Base-by-base conservation (phyloP, 371 early-diverging fungal genomes). In the Actinomucor elegans region DNA sequence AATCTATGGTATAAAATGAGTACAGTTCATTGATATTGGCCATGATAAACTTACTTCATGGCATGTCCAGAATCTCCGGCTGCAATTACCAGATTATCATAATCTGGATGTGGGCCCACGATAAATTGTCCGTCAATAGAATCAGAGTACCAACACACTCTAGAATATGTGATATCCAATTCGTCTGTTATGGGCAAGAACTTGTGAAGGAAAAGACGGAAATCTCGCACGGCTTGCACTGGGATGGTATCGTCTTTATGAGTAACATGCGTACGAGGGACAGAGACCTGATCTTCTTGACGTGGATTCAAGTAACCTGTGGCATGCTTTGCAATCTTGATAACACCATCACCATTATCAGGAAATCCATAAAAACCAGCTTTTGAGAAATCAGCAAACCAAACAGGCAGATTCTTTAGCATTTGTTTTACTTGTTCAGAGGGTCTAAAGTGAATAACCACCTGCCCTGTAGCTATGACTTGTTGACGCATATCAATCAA, bases 291-390 rank as follows among this genome's bases (percentile, higher is more conserved):
- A 33, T 51, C 52, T 2, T 26, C 23, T 24, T 42, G n/a, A 29
- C 54, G 35, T 37, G 52, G 52, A 18, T 51, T 51, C 33, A 69
- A 32, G 31, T 74, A 84, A 4, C 81, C 82, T 26, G 61, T 52
- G 3, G 71, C 61, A 42, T 82, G 85, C 34, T 67, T 52, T 10
- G 76, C 82, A 8, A 82, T 47, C 48, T 84, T 84, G 29, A 84
- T 50, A 7, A 63, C 64, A 6, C 78, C 81, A 10, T 76, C 71
- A 12, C 33, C 24, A 35, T 73, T 80, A 15, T 54, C 36, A 5
- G 85, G 76, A 52, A 84, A 84, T 0, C 85, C 85, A 47, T 81
- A 84, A 48, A 57, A 72, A 27, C 79, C 81, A 2, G 71, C 70
- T n/a, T 68, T 34, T 7, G 74, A 65, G 18, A 84, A 62, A 48